Percentiles rank a stretch among this genome's conserved stretches.
Conservation (phyloP, 148 eudicot genomes). For the Silene latifolia region DNA sequence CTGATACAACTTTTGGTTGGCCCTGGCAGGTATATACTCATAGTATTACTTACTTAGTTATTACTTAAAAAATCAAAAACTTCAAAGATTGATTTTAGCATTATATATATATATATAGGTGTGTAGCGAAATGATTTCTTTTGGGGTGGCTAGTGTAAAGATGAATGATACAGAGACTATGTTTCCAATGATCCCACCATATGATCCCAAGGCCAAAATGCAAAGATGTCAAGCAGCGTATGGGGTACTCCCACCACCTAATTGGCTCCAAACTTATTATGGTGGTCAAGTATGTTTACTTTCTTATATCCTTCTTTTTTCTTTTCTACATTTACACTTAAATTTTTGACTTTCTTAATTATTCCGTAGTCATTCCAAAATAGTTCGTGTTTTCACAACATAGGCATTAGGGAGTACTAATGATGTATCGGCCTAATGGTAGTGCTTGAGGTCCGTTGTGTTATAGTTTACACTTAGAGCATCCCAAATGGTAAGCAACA, state of each 20-base stretch:
- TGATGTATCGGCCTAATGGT: too few species aligned
- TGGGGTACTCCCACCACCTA: conserved; percentile 7
- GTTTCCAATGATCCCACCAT: not conserved
- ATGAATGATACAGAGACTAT: conserved; percentile 1
- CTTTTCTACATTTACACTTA: too few species aligned
- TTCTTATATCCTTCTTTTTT: not conserved
- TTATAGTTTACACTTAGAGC: too few species aligned
- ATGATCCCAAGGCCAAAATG: not conserved
- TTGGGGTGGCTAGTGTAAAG: not conserved
- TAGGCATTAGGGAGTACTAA: too few species aligned
- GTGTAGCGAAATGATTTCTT: not conserved
- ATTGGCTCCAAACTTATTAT: conserved; percentile 1
- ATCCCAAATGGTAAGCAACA: too few species aligned
- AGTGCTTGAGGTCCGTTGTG: too few species aligned
- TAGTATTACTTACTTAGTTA: too few species aligned
- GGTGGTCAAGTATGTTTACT: conserved; percentile 3
- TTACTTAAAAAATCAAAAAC: too few species aligned
- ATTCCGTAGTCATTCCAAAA: too few species aligned
- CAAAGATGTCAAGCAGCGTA: not conserved
- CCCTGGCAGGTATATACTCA: conserved; percentile 12
- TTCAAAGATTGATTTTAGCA: not conserved
- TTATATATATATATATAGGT: not conserved
- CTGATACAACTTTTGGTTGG: conserved; percentile 1
- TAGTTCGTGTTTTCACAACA: too few species aligned
- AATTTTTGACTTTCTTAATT: not conserved